These are phyloP conservation scores for Hypoxylon sp. DNA, from an alignment of 2,329 filamentous ascomycete genomes.

Conservation along the genomic window DNA sequence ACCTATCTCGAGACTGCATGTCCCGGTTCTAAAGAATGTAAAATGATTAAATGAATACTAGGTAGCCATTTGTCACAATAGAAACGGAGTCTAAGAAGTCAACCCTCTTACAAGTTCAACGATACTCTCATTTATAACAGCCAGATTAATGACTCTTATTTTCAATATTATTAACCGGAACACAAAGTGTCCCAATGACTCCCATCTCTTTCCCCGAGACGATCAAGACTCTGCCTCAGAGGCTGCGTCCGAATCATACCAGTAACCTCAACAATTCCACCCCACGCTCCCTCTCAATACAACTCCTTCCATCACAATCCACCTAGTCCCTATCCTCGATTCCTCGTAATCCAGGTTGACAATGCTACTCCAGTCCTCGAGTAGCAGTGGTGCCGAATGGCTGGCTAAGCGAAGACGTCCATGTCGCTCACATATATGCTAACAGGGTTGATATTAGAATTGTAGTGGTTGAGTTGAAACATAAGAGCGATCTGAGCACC, in stretches of 20 bases:
- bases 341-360: not conserved
- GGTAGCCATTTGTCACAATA: slow-evolving; percentile 1
- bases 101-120: slow-evolving; percentile 7
- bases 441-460: slow-evolving; percentile 31
- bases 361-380: not conserved
- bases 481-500: slow-evolving; percentile 17
- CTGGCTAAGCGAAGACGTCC: slow-evolving; percentile 2
- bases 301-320: not conserved
- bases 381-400: not conserved
- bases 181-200: slow-evolving; percentile 9
- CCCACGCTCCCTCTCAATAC: slow-evolving; percentile 4
- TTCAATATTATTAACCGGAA: slow-evolving; percentile 27
- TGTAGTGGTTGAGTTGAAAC: slow-evolving; percentile 6
- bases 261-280: slow-evolving; percentile 10
- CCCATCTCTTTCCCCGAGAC: slow-evolving; percentile 7
- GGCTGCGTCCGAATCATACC: slow-evolving; percentile 10
- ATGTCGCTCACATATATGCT: slow-evolving; percentile 5
- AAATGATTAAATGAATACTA: not conserved
- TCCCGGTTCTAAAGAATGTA: not conserved
- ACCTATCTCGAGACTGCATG: not conserved
- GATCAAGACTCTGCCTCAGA: slow-evolving; percentile 9
- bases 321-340: slow-evolving; percentile 1
- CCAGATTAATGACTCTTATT: slow-evolving; percentile 14
- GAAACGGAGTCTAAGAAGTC: not conserved
- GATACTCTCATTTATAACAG: slow-evolving; percentile 22